These are phyloP conservation scores for Isochrysis galbana DNA, from an alignment of 78 protist species.

Conservation along the genomic window DNA sequence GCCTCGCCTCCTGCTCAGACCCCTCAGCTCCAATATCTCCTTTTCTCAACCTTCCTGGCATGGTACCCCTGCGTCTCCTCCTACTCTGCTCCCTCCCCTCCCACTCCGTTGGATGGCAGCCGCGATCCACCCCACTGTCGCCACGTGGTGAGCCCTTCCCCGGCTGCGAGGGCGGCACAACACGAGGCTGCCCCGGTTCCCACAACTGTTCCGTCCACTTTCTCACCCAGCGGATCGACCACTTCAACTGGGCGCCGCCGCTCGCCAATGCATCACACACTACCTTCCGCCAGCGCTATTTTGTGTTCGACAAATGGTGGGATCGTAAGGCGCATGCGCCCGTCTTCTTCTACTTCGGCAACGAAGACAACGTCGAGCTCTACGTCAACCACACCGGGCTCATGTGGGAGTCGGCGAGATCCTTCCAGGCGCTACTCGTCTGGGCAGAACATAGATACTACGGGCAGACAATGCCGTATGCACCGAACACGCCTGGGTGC, in stretches of 20 bases:
- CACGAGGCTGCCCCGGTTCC: neutral
- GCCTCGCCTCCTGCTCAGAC: too few species aligned
- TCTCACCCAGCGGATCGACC: neutral
- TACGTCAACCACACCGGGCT: conserved; percentile 73
- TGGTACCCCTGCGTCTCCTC: too few species aligned
- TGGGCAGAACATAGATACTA: conserved; percentile 38
- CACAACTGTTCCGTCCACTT: neutral
- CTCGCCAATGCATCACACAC: neutral
- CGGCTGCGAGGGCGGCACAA: too few species aligned
- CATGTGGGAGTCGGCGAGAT: conserved; percentile 36
- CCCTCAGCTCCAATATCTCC: too few species aligned
- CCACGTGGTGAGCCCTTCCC: too few species aligned
- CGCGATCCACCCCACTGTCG: too few species aligned
- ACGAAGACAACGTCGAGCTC: conserved; percentile 75
- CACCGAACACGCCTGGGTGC: conserved; percentile 13
- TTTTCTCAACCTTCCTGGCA: too few species aligned
- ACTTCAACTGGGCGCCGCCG: neutral
- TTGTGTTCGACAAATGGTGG: neutral
- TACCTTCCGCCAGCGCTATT: neutral
- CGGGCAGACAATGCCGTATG: conserved; percentile 18
- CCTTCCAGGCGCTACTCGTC: neutral
- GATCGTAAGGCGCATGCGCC: neutral
- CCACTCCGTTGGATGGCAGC: too few species aligned
- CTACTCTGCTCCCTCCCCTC: too few species aligned
- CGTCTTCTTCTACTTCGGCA: conserved; percentile 82